Conservation (phyloP, 2,329 filamentous ascomycete species). For the Macrophomina tecta region DNA sequence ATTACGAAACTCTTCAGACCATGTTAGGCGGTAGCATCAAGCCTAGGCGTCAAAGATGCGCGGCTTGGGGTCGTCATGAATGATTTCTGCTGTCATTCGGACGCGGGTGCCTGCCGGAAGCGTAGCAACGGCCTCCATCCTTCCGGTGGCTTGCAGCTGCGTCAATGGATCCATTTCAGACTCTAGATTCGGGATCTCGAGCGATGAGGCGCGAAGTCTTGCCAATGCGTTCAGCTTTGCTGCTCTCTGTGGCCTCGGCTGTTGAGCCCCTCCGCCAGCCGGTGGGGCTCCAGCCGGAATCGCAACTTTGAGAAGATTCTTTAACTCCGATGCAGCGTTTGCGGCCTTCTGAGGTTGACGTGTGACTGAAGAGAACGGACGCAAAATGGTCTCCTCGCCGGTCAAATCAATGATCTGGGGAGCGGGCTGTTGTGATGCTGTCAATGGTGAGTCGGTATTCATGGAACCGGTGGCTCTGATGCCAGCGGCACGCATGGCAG, state of each 20-base stretch:
- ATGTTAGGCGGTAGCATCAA: no score
- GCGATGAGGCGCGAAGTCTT: not conserved
- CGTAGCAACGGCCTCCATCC: not conserved
- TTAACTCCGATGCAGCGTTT: not conserved
- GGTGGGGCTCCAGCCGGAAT: not conserved
- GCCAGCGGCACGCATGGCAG: no score
- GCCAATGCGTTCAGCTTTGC: constrained; percentile 10
- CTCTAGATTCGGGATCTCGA: not conserved
- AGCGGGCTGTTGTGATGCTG: not conserved
- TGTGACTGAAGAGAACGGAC: not conserved
- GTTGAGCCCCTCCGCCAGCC: not conserved
- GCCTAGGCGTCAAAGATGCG: not conserved
- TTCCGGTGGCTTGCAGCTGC: not conserved
- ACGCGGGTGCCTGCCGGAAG: constrained; percentile 8
- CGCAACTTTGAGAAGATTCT: not conserved
- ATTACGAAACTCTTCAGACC: no score
- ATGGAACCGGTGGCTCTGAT: not conserved
- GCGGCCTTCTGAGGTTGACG: not conserved
- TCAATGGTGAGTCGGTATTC: not conserved
- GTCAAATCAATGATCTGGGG: not conserved
- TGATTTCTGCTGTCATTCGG: not conserved
- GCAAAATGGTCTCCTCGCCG: not conserved
- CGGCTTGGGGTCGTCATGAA: not conserved
- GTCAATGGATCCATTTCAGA: not conserved
- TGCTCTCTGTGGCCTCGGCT: not conserved